Conservation (phyloP, 495 filamentous ascomycete genomes). For the Aspergillus nidulans region DNA sequence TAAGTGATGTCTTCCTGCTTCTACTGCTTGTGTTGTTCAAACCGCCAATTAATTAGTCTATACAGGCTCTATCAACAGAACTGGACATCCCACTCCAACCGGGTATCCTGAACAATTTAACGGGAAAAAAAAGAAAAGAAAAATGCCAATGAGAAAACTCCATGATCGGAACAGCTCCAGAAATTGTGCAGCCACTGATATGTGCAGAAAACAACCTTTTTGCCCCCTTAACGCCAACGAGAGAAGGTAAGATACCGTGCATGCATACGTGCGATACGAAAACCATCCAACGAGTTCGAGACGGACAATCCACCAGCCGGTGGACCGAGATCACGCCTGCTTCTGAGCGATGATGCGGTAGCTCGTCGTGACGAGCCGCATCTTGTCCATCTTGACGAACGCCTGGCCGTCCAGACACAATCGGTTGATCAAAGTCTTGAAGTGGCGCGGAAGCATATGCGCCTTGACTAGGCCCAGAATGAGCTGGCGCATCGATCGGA, state of each 20-base stretch:
- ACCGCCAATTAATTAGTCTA: constrained; percentile 12
- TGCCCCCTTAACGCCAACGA: constrained; percentile 9
- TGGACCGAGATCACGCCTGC: no score
- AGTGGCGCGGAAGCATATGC: constrained; percentile 51
- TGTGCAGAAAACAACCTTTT: not conserved
- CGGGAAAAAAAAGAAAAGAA: constrained; percentile 4
- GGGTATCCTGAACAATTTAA: constrained; percentile 8
- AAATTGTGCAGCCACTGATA: not conserved
- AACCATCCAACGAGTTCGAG: no score
- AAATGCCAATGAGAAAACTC: constrained; percentile 3
- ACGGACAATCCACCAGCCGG: no score
- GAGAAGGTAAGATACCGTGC: not conserved
- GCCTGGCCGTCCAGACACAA: constrained; percentile 56
- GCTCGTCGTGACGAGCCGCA: constrained; percentile 56
- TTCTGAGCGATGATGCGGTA: constrained; percentile 61
- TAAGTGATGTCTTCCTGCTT: not conserved
- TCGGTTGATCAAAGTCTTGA: constrained; percentile 61
- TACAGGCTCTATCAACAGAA: constrained; percentile 11
- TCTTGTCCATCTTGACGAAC: constrained; percentile 59
- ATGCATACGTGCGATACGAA: not conserved
- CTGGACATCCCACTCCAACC: constrained; percentile 7
- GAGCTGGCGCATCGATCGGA: constrained; percentile 51
- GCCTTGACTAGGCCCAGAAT: constrained; percentile 51
- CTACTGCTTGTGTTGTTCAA: not conserved
- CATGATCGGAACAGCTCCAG: no score